These are phyloP conservation scores for Phytophthora citricola DNA, from an alignment of 352 stramenopile species.

Conservation along the genomic window DNA sequence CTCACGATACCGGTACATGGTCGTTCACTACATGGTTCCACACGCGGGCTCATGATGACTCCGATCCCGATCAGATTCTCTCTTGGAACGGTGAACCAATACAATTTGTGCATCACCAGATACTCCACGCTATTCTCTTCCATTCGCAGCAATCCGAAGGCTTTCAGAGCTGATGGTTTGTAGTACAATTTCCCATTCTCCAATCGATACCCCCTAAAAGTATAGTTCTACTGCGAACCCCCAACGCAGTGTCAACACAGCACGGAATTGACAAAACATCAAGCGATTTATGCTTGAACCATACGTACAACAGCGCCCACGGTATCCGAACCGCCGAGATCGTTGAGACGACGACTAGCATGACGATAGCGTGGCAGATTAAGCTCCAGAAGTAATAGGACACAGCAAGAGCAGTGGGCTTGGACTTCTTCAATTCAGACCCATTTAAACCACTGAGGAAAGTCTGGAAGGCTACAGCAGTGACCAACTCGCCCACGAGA, in stretches of 20 bases:
- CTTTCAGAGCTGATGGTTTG: conserved; percentile 15
- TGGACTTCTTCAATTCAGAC: conserved; percentile 9
- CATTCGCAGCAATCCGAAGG: conserved; percentile 12
- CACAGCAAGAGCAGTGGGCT: conserved; percentile 5
- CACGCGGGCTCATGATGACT: neutral
- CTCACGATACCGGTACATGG: conserved; percentile 8
- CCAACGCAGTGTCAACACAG: conserved; percentile 12
- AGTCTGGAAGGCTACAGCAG: conserved; percentile 7
- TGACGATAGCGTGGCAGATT: conserved; percentile 13
- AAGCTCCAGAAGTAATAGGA: conserved; percentile 21
- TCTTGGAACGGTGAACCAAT: conserved; percentile 15
- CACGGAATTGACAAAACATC: conserved; percentile 3
- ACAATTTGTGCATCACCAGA: conserved; percentile 12
- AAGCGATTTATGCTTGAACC: conserved; percentile 1
- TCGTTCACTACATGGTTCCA: conserved; percentile 13
- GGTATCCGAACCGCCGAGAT: conserved; percentile 1
- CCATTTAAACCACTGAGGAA: conserved; percentile 18
- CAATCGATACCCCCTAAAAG: conserved; percentile 6
- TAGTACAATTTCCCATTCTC: conserved; percentile 10
- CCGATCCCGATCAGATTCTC: conserved; percentile 8
- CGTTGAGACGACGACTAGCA: neutral
- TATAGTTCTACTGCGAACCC: conserved; percentile 1
- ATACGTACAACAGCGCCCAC: conserved; percentile 9
- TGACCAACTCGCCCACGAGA: conserved; percentile 11
- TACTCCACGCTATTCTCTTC: conserved; percentile 14